A percentile compares a stretch with the other conserved stretches of the same genome.
phyloP scores from a whole-genome alignment of 257 asterid species.

The Plantago elongata region DNA sequence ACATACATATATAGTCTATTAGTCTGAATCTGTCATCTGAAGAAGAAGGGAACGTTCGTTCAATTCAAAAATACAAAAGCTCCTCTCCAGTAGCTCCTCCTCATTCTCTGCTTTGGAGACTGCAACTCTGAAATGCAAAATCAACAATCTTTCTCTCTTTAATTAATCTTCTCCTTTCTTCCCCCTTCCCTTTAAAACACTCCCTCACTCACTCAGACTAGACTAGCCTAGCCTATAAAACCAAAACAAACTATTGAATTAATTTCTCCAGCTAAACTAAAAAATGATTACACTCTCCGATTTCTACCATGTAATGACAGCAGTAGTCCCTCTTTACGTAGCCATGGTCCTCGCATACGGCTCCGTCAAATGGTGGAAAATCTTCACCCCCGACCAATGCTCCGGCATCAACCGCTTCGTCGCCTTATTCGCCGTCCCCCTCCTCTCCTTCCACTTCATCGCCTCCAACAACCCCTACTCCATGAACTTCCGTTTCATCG shows the following conservation, averaged over 20 bases:
- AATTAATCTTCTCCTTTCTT: too few species aligned
- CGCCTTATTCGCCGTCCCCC: conserved; percentile 69
- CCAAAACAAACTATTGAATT: too few species aligned
- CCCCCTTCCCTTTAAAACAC: too few species aligned
- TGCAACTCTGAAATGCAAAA: too few species aligned
- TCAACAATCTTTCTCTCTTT: too few species aligned
- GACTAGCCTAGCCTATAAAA: too few species aligned
- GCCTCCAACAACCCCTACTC: conserved; percentile 53
- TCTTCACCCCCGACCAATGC: conserved; percentile 66
- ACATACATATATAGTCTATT: too few species aligned
- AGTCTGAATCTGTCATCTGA: too few species aligned
- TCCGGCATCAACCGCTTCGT: conserved; percentile 77
- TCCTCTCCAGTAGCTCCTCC: conserved; percentile 14
- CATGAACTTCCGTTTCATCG: conserved; percentile 61
- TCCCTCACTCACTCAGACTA: too few species aligned
- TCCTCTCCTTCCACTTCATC: conserved; percentile 66
- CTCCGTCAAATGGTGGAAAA: conserved; percentile 77
- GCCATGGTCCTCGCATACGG: conserved; percentile 73
- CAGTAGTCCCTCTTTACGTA: conserved; percentile 74
- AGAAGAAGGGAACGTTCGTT: too few species aligned
- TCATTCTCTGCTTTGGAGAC: conserved; percentile 40
- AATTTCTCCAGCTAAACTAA: too few species aligned
- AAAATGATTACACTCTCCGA: conserved; percentile 50
- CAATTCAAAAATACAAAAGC: conserved; percentile 26
- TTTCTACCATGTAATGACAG: conserved; percentile 79